These are phyloP conservation scores for Capsicum pubescens DNA, from an alignment of 257 asterid genomes.

Conservation along the genomic window DNA sequence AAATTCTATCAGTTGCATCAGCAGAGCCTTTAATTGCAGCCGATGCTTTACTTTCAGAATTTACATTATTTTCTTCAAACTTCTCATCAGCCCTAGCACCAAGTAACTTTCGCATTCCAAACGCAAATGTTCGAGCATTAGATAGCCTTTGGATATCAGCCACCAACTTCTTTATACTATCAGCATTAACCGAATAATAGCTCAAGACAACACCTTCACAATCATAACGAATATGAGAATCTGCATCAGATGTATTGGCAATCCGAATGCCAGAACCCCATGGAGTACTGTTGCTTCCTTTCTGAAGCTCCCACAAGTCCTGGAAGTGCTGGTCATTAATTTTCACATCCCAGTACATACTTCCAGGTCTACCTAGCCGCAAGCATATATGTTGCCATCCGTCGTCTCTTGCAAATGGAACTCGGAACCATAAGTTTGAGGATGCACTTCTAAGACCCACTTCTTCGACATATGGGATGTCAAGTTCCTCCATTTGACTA, in stretches of 20 bases:
- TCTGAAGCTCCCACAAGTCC: conserved; percentile 97
- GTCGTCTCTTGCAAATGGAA: conserved; percentile 85
- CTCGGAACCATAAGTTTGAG: conserved; percentile 94
- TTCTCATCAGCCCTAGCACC: conserved; percentile 89
- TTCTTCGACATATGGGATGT: conserved; percentile 93
- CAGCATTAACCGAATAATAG: conserved; percentile 89
- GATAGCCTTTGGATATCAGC: conserved; percentile 95
- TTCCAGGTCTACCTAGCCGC: conserved; percentile 98
- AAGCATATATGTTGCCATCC: conserved; percentile 87
- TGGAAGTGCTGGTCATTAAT: conserved; percentile 81
- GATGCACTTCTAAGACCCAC: conserved; percentile 89
- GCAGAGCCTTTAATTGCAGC: conserved; percentile 54
- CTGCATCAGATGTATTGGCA: conserved; percentile 96
- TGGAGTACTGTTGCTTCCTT: conserved; percentile 74
- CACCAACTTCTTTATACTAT: conserved; percentile 82
- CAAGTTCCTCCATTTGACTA: conserved; percentile 95
- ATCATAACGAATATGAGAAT: conserved; percentile 94
- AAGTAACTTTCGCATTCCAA: conserved; percentile 86
- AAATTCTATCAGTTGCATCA: conserved; percentile 68
- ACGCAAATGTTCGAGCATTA: conserved; percentile 87
- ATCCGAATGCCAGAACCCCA: conserved; percentile 97
- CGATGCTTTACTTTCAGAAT: conserved; percentile 59
- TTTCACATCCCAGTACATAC: conserved; percentile 98
- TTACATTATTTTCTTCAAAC: conserved; percentile 58
- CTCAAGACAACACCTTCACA: conserved; percentile 95